Evolutionary conservation across 148 eudicot species (phyloP).

Genomic region (Gaultheria prostrata): DNA sequence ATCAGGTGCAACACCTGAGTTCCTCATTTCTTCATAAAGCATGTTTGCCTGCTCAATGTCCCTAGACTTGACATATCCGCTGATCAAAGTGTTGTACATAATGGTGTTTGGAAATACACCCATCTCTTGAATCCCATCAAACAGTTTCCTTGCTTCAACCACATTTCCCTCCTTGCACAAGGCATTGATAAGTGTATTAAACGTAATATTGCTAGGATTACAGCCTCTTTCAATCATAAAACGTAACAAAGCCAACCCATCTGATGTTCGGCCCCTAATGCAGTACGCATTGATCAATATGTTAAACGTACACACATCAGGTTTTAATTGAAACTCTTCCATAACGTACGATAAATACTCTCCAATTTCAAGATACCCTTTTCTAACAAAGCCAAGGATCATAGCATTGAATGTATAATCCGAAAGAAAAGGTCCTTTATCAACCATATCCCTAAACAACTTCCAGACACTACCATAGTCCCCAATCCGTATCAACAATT

Average conservation of each 20-base stretch:
- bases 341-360: conserved; percentile 67
- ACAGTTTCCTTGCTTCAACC: conserved; percentile 57
- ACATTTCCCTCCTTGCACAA: conserved; percentile 84
- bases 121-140: conserved; percentile 46
- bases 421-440: conserved; percentile 58
- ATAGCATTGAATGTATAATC: conserved; percentile 48
- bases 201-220: conserved; percentile 55
- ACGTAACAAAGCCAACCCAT: conserved; percentile 52
- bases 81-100: conserved; percentile 62
- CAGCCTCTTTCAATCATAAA: conserved; percentile 64
- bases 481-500: conserved; percentile 62
- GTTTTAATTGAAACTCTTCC: conserved; percentile 58
- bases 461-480: conserved; percentile 84
- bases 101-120: conserved; percentile 49
- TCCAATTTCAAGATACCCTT: conserved; percentile 49
- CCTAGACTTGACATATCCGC: conserved; percentile 84
- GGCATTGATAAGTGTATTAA: conserved; percentile 54
- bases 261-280: conserved; percentile 55
- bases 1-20: conserved; percentile 62
- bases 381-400: conserved; percentile 78
- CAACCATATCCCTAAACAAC: conserved; percentile 72
- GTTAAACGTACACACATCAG: conserved; percentile 70
- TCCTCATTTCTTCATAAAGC: conserved; percentile 73
- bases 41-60: conserved; percentile 55
- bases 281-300: conserved; percentile 75